Evolutionary conservation across 768 basidiomycete genomes (phyloP), one percentile per base, ranked within the genome.

Genomic region (Tulasnella calospora): DNA sequence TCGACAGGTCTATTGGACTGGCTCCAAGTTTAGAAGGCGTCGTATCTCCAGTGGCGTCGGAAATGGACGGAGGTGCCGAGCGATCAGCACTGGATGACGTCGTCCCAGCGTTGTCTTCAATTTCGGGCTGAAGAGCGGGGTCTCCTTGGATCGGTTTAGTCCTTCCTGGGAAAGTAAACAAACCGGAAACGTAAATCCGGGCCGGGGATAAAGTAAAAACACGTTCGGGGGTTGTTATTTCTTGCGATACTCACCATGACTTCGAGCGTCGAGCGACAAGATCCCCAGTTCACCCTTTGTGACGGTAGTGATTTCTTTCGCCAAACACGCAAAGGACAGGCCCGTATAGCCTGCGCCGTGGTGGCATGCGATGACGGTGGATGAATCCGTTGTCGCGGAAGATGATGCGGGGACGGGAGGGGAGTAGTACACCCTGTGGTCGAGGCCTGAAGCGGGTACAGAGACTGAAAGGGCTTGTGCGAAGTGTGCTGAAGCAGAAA

Each of bases 301-400:
- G 83, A 87, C 80, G 61, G 85, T 88, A 15, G 83, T 83, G 0
- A 98, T 85, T 84, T 94, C 92, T 84, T 91, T 92, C n/a, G 96
- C 95, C 78, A 98, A 87, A 82, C 90, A 92, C 2, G 98, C 96
- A 83, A 97, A 99, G 80, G 90, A 94, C 79, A 98, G 86, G 0
- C 90, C 98, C 0, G 92, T 92, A 83, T 95, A 95, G 40, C 98
- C 98, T 0, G 95, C 97, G 0, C 98, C 98, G 81, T 99, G 97
- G 82, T 98, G 96, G 85, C 94, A 96, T 7, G 98, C 88, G 83
- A 99, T 89, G 3, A 97, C 90, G 0, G 92, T 91, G 23, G 75
- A 57, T 27, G 51, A 61, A 36, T 27, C 23, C 19, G 69, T 15
- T 0, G 87, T 87, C 0, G 17, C 77, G 81, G 10, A 30, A 55